These are phyloP conservation scores for Hevea brasiliensis DNA, from an alignment of 345 rosid species.

Conservation along the genomic window DNA sequence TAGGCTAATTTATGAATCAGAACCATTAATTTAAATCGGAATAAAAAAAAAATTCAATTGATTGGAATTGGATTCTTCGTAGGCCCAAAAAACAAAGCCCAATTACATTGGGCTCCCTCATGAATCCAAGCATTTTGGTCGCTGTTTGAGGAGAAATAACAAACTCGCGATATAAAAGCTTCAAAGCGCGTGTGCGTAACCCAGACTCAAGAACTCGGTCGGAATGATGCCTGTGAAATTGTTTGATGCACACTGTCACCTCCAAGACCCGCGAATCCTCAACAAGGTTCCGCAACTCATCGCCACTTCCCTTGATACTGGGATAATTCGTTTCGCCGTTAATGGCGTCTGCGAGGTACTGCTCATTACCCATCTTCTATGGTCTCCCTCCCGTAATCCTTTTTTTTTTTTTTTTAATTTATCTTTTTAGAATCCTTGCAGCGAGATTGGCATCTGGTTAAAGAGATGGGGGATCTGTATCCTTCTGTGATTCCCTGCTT, in stretches of 20 bases:
- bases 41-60: no score
- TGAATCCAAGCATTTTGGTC: no score
- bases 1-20: no score
- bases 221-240: conserved; percentile 43
- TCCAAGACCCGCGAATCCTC: conserved; percentile 85
- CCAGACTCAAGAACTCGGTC: no score
- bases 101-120: no score
- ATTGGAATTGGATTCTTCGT: background rate
- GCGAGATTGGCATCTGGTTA: conserved; percentile 86
- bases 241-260: conserved; percentile 95
- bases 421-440: conserved; percentile 13
- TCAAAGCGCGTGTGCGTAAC: no score
- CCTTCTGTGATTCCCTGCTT: conserved; percentile 84
- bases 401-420: background rate
- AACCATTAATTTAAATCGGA: no score
- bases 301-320: conserved; percentile 54
- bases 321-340: conserved; percentile 67
- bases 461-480: conserved; percentile 60
- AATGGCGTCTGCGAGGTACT: conserved; percentile 79
- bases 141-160: no score
- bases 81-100: no score
- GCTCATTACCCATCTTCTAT: background rate
- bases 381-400: background rate
- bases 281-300: conserved; percentile 61
- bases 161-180: no score